Evolutionary conservation across 2,329 filamentous ascomycete species (phyloP).

Genomic region (Fusarium nelsonii): DNA sequence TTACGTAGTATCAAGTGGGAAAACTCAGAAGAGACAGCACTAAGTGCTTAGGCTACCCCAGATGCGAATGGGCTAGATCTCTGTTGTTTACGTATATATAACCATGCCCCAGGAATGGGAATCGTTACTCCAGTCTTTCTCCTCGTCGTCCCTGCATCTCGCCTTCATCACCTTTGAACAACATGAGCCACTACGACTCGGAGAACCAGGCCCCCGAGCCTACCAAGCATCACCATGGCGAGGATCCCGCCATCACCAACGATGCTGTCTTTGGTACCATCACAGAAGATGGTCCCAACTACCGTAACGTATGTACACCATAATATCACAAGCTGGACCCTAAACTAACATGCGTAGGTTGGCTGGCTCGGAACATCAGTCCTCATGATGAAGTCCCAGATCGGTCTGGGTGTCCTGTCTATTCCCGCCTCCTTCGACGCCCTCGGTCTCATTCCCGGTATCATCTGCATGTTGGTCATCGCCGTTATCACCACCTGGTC

Average conservation of each 20-base stretch:
- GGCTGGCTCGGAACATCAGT: conserved; percentile 60
- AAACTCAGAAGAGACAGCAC: not conserved
- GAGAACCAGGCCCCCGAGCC: conserved; percentile 33
- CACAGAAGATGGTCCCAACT: conserved; percentile 49
- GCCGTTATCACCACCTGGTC: conserved; percentile 63
- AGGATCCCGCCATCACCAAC: conserved; percentile 30
- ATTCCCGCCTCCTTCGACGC: conserved; percentile 61
- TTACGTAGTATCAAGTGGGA: conserved; percentile 27
- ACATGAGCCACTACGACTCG: conserved; percentile 35
- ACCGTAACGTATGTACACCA: conserved; percentile 46
- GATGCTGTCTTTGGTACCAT: conserved; percentile 52
- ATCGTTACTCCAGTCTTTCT: not conserved
- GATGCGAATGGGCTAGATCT: conserved; percentile 8
- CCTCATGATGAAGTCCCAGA: conserved; percentile 63
- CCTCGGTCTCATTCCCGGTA: conserved; percentile 62
- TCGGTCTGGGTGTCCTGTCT: conserved; percentile 61
- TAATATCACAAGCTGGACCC: no score
- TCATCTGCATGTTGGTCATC: conserved; percentile 58
- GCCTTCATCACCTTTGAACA: conserved; percentile 1
- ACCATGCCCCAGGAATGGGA: conserved; percentile 15
- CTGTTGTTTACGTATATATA: conserved; percentile 23
- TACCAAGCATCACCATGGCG: conserved; percentile 13
- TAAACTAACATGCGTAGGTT: conserved; percentile 48
- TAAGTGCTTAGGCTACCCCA: conserved; percentile 15
- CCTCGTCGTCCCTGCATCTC: not conserved